phyloP scores from a whole-genome alignment of 2,329 filamentous ascomycete species.

The Xenoacremonium recifei region DNA sequence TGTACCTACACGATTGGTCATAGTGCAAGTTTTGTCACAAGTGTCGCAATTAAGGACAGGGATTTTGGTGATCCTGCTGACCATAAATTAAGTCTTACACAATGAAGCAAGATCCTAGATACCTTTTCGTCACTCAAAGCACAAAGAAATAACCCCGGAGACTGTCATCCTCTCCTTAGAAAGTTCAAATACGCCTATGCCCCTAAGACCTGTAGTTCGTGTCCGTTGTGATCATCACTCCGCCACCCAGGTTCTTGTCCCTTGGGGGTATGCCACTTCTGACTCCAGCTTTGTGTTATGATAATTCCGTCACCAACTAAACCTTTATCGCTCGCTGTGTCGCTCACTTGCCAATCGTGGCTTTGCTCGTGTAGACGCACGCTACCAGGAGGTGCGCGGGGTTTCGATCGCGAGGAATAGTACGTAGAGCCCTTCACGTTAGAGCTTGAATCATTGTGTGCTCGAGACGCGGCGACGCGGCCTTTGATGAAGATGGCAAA shows the following conservation, averaged over 20 bases:
- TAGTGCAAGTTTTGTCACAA: too few relatives aligned
- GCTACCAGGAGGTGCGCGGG: slow-evolving; percentile 7
- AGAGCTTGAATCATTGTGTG: slow-evolving; percentile 5
- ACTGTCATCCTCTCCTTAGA: too few relatives aligned
- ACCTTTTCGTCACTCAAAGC: too few relatives aligned
- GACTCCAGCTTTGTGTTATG: slow-evolving; percentile 12
- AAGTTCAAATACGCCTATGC: too few relatives aligned
- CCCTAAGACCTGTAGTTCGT: too few relatives aligned
- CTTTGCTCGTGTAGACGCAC: slow-evolving; percentile 2
- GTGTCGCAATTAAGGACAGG: too few relatives aligned
- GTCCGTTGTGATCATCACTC: too few relatives aligned
- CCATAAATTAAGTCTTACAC: too few relatives aligned
- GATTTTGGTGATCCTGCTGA: too few relatives aligned
- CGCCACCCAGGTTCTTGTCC: neutral
- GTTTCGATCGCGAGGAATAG: slow-evolving; percentile 5
- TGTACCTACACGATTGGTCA: too few relatives aligned
- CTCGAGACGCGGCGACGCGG: slow-evolving; percentile 9
- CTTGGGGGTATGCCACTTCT: slow-evolving; percentile 10
- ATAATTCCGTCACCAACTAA: slow-evolving; percentile 6
- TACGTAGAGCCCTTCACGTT: slow-evolving; percentile 4
- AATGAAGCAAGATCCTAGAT: too few relatives aligned
- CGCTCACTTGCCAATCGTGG: slow-evolving; percentile 4
- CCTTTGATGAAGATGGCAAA: slow-evolving; percentile 17
- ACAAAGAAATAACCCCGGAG: too few relatives aligned
- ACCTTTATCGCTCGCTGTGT: slow-evolving; percentile 13